Percentiles rank a stretch among this genome's conserved stretches.
Conservation (phyloP, 148 eudicot species). For the Vaccinium darrowii region DNA sequence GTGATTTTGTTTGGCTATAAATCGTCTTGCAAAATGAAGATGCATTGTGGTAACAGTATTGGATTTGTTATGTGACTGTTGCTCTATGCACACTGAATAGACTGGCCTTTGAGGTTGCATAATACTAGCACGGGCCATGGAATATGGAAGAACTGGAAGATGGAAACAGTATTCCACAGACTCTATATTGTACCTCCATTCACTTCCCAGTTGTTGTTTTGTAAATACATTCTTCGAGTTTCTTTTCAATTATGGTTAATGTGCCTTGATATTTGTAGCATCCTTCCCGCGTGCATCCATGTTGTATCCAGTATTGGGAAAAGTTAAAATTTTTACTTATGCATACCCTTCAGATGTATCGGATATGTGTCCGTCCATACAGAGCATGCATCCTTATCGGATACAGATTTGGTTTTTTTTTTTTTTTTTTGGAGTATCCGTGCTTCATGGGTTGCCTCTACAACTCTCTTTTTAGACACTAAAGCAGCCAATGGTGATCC, state of each 20-base stretch:
- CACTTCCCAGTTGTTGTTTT: background rate
- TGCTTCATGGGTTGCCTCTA: background rate
- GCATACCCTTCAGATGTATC: background rate
- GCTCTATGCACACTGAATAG: background rate
- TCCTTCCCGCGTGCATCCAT: background rate
- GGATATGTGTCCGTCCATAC: background rate
- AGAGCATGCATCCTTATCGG: background rate
- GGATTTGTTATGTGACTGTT: background rate
- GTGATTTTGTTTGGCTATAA: background rate
- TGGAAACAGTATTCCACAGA: background rate
- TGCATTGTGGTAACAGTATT: background rate
- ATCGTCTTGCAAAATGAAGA: background rate
- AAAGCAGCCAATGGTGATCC: background rate
- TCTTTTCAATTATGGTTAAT: background rate
- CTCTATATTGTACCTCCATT: background rate
- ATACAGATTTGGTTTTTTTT: background rate
- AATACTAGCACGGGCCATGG: background rate
- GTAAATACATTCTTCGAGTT: background rate
- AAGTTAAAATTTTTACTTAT: background rate
- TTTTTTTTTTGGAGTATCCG: background rate
- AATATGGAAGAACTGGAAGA: background rate
- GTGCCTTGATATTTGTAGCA: background rate
- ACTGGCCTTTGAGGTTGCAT: background rate
- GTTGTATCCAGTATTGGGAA: background rate
- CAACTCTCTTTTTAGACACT: constrained; percentile 3